Evolutionary conservation across 345 rosid genomes (phyloP), one percentile per base, ranked within the genome.

Genomic region (Physaria fendleri): DNA sequence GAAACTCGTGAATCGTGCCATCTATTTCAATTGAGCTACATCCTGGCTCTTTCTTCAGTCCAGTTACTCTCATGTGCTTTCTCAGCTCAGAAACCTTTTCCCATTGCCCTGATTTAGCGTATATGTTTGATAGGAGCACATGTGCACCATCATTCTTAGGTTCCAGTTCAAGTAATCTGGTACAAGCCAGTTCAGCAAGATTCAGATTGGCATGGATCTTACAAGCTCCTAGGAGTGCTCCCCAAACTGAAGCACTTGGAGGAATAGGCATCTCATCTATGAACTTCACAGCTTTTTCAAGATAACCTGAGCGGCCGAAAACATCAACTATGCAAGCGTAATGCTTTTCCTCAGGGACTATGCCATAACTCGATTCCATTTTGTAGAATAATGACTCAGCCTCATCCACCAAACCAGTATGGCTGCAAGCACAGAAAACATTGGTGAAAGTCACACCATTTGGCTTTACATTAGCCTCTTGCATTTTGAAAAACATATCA

Each of bases 181-280:
- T 68, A 59, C 78, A 76, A 0, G 90, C 85, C 68, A 27, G 57
- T 68, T 87, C 89, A 38, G 87, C 95, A 42, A 87, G 77, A 47
- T 56, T 75, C 42, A 87, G 78, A 30, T 81, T 82, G 18, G 77
- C 81, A 23, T 82, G 82, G 70, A 81, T 74, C 72, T 71, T 81
- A 57, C 92, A 87, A 15, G 89, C 89, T 30, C 95, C 87, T 18
- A 87, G 88, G 8, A 81, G 64, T 5, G 92, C 88, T 18, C 89
- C 89, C 87, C 89, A 82, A 4, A 79, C 79, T 25, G 88, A 76
- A 27, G 76, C 62, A 32, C 74, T 74, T 7, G 89, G 84, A 29
- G 17, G 48, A 60, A 82, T 68, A 13, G 88, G 85, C 85, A 87
- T 87, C 55, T 71, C 74, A 62, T 78, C 75, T 20, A 81, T 81